phyloP scores from a whole-genome alignment of 2,329 filamentous ascomycete species.

The Rutstroemia sp. region DNA sequence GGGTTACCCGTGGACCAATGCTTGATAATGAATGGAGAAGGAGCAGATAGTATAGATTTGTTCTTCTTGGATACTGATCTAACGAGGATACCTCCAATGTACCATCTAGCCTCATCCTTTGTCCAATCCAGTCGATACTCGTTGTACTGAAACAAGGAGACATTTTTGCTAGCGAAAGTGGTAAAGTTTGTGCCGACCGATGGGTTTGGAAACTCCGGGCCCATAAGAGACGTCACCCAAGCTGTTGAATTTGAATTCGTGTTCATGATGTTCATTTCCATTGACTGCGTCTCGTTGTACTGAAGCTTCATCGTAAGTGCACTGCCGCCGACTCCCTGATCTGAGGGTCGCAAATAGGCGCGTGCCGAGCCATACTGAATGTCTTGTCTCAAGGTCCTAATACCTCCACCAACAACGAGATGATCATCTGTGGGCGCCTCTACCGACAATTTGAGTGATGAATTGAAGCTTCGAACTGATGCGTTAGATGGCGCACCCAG shows the following conservation, averaged over 20 bases:
- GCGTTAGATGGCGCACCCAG: neutral
- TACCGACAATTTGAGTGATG: conserved; percentile 8
- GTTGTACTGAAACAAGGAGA: conserved; percentile 29
- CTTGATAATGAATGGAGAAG: conserved; percentile 36
- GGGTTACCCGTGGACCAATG: conserved; percentile 41
- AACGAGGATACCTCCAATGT: conserved; percentile 32
- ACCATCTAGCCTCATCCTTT: conserved; percentile 35
- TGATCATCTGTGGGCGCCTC: conserved; percentile 7
- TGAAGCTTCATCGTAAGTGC: conserved; percentile 39
- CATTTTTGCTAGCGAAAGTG: conserved; percentile 1
- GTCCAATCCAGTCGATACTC: conserved; percentile 43
- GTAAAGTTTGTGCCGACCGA: conserved; percentile 28
- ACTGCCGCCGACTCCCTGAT: conserved; percentile 31
- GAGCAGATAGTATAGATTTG: conserved; percentile 32
- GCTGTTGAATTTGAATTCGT: conserved; percentile 33
- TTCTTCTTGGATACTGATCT: conserved; percentile 28
- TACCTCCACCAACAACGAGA: conserved; percentile 36
- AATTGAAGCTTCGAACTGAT: neutral
- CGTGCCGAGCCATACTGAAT: conserved; percentile 42
- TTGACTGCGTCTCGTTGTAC: conserved; percentile 37
- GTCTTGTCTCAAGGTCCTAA: conserved; percentile 37
- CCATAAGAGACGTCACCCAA: conserved; percentile 34
- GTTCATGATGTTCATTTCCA: conserved; percentile 39
- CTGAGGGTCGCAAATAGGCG: conserved; percentile 35
- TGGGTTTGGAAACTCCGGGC: conserved; percentile 32